phyloP scores from a whole-genome alignment of 2,329 filamentous ascomycete species.

The Colletotrichum plurivorum region DNA sequence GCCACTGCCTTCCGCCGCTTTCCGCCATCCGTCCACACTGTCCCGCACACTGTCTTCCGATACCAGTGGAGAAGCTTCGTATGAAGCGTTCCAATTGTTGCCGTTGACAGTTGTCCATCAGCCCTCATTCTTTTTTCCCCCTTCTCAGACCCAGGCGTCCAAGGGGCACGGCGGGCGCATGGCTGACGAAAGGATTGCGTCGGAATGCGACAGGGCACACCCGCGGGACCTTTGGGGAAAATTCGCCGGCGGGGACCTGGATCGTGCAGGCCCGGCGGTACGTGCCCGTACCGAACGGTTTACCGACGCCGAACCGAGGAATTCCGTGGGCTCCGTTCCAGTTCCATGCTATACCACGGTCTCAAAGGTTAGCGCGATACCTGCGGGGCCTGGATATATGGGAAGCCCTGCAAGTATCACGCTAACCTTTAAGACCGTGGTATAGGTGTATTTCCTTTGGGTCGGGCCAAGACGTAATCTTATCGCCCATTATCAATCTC shows the following conservation, averaged over 20 bases:
- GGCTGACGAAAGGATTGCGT: slow-evolving; percentile 10
- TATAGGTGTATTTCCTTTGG: background rate
- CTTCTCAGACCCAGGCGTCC: too few species aligned
- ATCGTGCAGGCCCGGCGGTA: background rate
- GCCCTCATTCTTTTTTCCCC: background rate
- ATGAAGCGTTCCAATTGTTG: slow-evolving; percentile 24
- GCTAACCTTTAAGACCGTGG: too few species aligned
- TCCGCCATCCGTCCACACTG: background rate
- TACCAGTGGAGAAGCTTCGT: slow-evolving; percentile 16
- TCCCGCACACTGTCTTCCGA: slow-evolving; percentile 23
- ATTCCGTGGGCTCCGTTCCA: slow-evolving; percentile 10
- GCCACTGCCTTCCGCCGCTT: slow-evolving; percentile 22
- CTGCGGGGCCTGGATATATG: too few species aligned
- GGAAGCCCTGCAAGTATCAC: too few species aligned
- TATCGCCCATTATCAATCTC: slow-evolving; percentile 39
- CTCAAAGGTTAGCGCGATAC: too few species aligned
- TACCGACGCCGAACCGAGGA: slow-evolving; percentile 34
- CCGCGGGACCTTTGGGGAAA: slow-evolving; percentile 22
- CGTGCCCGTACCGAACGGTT: too few species aligned
- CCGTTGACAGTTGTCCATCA: slow-evolving; percentile 1
- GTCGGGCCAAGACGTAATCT: slow-evolving; percentile 20
- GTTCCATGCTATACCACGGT: too few species aligned
- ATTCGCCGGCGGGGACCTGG: slow-evolving; percentile 17
- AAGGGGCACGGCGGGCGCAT: background rate
- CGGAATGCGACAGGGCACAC: slow-evolving; percentile 26